Percentiles rank a stretch among this genome's conserved stretches.
Evolutionary conservation across 768 basidiomycete species (phyloP).

Genomic region (Mycena capillaripes): DNA sequence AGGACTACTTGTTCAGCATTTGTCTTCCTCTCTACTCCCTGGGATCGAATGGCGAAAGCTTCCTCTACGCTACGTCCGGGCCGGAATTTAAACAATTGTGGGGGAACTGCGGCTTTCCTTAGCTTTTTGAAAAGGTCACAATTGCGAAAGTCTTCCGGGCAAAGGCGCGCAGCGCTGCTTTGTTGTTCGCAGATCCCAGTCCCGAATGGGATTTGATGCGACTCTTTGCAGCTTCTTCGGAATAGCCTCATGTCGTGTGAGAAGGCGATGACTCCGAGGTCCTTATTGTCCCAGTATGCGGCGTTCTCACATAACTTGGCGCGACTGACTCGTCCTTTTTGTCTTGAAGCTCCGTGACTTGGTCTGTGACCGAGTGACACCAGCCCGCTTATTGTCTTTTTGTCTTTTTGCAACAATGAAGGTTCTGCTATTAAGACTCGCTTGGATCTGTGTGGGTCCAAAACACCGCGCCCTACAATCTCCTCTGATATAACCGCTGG

Average conservation of each 20-base stretch:
- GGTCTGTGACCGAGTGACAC: conserved; percentile 24
- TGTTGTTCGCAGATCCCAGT: conserved; percentile 13
- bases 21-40: no score
- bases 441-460: conserved; percentile 31
- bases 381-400: conserved; percentile 33
- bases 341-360: conserved; percentile 13
- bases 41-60: no score
- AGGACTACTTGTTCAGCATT: no score
- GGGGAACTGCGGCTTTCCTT: background rate
- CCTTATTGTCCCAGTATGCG: conserved; percentile 19
- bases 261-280: conserved; percentile 6
- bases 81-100: background rate
- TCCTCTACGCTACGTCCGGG: background rate
- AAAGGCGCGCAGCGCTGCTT: conserved; percentile 5
- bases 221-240: conserved; percentile 14
- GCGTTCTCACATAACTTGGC: conserved; percentile 23
- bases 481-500: conserved; percentile 25
- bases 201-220: conserved; percentile 10
- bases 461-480: conserved; percentile 13
- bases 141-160: background rate
- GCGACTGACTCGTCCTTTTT: conserved; percentile 23
- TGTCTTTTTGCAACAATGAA: conserved; percentile 31
- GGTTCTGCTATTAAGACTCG: conserved; percentile 21
- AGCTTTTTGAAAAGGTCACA: background rate
- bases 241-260: conserved; percentile 12